phyloP scores from a whole-genome alignment of 495 filamentous ascomycete genomes.

The Margaritispora aquatica region DNA sequence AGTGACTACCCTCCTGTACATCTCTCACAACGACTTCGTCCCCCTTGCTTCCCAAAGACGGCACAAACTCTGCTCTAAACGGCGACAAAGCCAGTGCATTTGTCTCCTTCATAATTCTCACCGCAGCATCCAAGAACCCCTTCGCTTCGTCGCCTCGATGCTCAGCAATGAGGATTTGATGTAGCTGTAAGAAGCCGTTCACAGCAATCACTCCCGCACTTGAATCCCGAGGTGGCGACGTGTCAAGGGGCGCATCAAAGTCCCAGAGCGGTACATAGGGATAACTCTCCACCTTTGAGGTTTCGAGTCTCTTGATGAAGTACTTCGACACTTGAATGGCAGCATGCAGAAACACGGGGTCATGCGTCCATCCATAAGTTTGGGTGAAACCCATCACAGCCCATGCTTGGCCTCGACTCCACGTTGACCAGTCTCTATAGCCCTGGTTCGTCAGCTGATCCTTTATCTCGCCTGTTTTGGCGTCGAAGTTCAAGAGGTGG shows the following conservation, averaged over 20 bases:
- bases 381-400: conserved; percentile 39
- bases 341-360: conserved; percentile 29
- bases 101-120: conserved; percentile 32
- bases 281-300: neutral
- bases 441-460: conserved; percentile 35
- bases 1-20: conserved; percentile 2
- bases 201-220: conserved; percentile 35
- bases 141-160: conserved; percentile 13
- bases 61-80: conserved; percentile 7
- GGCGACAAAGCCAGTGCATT: conserved; percentile 25
- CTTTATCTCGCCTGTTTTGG: conserved; percentile 27
- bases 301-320: conserved; percentile 29
- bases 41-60: neutral
- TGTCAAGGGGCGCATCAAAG: conserved; percentile 33
- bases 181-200: conserved; percentile 34
- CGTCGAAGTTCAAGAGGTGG: conserved; percentile 37
- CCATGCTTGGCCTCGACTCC: conserved; percentile 42
- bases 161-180: conserved; percentile 23
- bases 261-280: conserved; percentile 28
- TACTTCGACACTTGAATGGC: conserved; percentile 30
- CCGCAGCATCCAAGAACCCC: conserved; percentile 12
- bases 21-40: neutral
- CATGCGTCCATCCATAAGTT: conserved; percentile 37
- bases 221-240: conserved; percentile 25
- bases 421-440: conserved; percentile 33